Percentiles rank a stretch among this genome's conserved stretches.
Evolutionary conservation across 2,329 filamentous ascomycete species (phyloP).

Genomic region (Exophiala oligosperma): DNA sequence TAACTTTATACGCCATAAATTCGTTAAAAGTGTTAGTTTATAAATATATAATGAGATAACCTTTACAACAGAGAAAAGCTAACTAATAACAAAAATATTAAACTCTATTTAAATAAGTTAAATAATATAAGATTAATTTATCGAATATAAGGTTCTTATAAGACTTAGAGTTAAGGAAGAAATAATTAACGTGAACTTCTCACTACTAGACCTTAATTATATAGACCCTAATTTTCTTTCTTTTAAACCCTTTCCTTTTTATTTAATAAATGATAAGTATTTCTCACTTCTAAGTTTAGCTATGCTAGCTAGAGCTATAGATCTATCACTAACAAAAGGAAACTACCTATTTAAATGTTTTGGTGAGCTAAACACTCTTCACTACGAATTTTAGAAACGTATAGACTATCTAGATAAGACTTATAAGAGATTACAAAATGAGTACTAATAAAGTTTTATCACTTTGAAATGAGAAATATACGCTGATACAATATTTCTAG

Average conservation of each 20-base stretch:
- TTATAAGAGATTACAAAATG: neutral
- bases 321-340: neutral
- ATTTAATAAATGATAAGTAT: neutral
- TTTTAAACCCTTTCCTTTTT: slow-evolving; percentile 1
- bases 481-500: neutral
- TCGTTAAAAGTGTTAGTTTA: neutral
- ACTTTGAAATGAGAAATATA: neutral
- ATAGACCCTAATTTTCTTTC: neutral
- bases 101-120: neutral
- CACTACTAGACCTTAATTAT: neutral
- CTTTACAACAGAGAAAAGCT: neutral
- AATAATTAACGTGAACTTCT: neutral
- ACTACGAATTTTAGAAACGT: neutral
- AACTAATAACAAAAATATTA: neutral
- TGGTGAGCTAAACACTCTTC: neutral
- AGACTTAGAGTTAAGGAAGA: neutral
- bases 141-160: neutral
- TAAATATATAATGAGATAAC: neutral
- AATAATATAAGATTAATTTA: neutral
- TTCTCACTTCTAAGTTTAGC: neutral
- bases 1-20: no score
- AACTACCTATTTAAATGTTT: neutral
- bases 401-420: neutral
- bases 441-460: neutral
- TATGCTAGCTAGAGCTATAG: neutral